Percentiles rank a stretch among this genome's conserved stretches.
Evolutionary conservation across 2,329 filamentous ascomycete genomes (phyloP).

Genomic region (Calonectria henricotiae): DNA sequence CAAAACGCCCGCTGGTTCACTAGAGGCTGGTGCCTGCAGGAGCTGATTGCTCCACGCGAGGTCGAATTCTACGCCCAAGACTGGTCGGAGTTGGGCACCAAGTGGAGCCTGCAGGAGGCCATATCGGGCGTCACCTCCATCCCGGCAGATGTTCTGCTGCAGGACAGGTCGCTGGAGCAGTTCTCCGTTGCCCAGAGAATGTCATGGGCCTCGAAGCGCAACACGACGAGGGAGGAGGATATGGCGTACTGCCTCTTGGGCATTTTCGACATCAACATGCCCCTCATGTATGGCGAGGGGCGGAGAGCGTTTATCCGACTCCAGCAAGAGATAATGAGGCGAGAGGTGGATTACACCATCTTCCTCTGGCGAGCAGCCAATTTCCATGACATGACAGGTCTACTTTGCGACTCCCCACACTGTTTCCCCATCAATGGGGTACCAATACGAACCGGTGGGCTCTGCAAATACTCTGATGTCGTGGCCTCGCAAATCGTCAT

Average conservation of each 20-base stretch:
- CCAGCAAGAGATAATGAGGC: slow-evolving; percentile 34
- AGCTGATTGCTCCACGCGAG: slow-evolving; percentile 36
- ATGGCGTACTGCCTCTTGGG: slow-evolving; percentile 35
- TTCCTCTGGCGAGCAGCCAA: slow-evolving; percentile 33
- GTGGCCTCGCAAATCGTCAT: not conserved
- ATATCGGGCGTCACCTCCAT: slow-evolving; percentile 34
- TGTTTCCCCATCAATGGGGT: slow-evolving; percentile 29
- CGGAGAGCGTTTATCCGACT: slow-evolving; percentile 29
- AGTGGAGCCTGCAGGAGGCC: slow-evolving; percentile 34
- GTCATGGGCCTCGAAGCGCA: slow-evolving; percentile 38
- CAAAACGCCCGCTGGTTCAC: slow-evolving; percentile 35
- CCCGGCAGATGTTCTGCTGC: slow-evolving; percentile 22
- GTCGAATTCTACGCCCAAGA: slow-evolving; percentile 38
- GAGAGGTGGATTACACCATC: slow-evolving; percentile 34
- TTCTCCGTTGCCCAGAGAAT: slow-evolving; percentile 29
- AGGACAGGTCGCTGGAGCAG: slow-evolving; percentile 3
- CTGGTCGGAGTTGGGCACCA: slow-evolving; percentile 37
- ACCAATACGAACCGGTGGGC: slow-evolving; percentile 19
- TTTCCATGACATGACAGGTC: slow-evolving; percentile 23
- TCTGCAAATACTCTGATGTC: slow-evolving; percentile 28
- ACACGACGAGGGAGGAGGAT: slow-evolving; percentile 32
- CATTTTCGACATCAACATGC: slow-evolving; percentile 37
- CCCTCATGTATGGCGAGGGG: slow-evolving; percentile 34
- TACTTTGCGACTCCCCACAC: slow-evolving; percentile 34
- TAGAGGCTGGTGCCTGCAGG: slow-evolving; percentile 35